Base-by-base conservation (phyloP, 139 green algal genomes). In the Axilococcus clingmanii region DNA sequence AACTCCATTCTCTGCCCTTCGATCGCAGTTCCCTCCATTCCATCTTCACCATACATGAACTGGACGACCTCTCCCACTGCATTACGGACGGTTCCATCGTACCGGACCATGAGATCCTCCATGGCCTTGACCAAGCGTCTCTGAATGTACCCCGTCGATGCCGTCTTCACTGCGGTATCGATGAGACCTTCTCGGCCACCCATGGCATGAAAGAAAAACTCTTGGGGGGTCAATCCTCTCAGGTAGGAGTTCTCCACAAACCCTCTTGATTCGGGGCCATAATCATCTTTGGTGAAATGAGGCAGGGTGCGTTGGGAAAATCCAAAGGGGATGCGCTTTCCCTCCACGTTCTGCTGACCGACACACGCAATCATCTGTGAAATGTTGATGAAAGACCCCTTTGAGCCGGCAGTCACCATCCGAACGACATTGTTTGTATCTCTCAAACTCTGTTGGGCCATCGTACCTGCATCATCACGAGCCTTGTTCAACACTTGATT, bases 171-270 rank as follows among this genome's bases (percentile, higher is more conserved):
- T 20, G 93, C 93, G 4, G 93, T 99, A 65, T 99, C 93, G 53
- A 98, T 99, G 25, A 99, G 74, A 62, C 93, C 93, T 78, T 98
- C 93, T 6, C 93, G 85, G 17, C 93, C 93, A 56, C 90, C 92
- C 92, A 98, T 98, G 40, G 93, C 92, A 63, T 99, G 93, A 71
- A 99, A 98, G 79, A 96, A 99, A 57, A 99, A 95, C 81, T 99
- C 93, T 78, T 93, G 74, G 19, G 92, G 92, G 11, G 89, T 96
- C 19, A 99, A 77, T 0, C 92, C 92, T 9, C 78, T 61, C 42
- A 96, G 73, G 69, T 98, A 99, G 9, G 82, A 95, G 76, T 99
- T 97, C 58, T 93, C 88, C 45, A 99, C 92, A 72, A 99, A 99
- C 22, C 93, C 93, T 20, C 92, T 71, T 11, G 54, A 77, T 76